Evolutionary conservation across 768 basidiomycete genomes (phyloP).

Genomic region (Neoboletus magnificus): DNA sequence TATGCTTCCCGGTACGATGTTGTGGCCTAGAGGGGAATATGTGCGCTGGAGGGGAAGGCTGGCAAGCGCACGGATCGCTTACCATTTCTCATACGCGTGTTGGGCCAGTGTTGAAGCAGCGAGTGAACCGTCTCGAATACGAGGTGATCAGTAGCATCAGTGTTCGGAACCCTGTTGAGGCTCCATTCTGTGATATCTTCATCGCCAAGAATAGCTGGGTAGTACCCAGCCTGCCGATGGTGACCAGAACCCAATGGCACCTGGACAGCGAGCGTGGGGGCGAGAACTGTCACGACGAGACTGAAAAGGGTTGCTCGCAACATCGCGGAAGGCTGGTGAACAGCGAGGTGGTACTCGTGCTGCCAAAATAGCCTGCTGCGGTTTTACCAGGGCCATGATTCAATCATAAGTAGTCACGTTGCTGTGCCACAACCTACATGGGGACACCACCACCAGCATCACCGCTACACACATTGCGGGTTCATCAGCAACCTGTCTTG

Average conservation of each 20-base stretch:
- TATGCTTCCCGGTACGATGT: conserved; percentile 31
- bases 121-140: conserved; percentile 26
- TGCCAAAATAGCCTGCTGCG: background rate
- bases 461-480: conserved; percentile 73
- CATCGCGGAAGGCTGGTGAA: background rate
- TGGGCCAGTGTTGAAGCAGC: conserved; percentile 43
- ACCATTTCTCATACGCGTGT: conserved; percentile 47
- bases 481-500: conserved; percentile 63
- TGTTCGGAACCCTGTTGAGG: conserved; percentile 19
- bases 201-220: background rate
- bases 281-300: background rate
- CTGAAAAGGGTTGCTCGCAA: background rate
- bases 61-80: conserved; percentile 1
- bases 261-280: background rate
- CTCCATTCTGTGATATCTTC: conserved; percentile 16
- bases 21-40: conserved; percentile 18
- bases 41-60: conserved; percentile 11
- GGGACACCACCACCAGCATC: conserved; percentile 39
- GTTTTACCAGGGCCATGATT: no score
- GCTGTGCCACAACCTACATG: background rate
- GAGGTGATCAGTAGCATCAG: conserved; percentile 26
- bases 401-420: no score
- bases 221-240: background rate
- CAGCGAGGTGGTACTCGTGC: no score
- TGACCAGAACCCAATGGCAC: conserved; percentile 3